Base-by-base conservation (phyloP, 306 rosid genomes). In the Urtica urens region DNA sequence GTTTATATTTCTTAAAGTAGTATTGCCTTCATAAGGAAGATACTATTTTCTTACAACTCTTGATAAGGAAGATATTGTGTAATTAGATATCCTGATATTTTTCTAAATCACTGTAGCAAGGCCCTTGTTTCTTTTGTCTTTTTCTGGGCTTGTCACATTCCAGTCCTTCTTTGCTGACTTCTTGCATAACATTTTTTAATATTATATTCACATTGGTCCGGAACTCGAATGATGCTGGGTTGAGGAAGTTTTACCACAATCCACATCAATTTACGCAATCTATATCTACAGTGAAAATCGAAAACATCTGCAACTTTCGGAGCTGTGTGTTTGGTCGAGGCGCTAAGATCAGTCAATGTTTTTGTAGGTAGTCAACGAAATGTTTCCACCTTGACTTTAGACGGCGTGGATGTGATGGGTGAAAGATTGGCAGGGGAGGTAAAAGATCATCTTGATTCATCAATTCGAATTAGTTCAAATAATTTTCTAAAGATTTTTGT, bases 321-420 rank as follows among this genome's bases (percentile, higher is more conserved):
- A n/a, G n/a, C n/a, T n/a, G 21, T 23, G 26, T 53, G 15, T 21
- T 13, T 40, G 40, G 23, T 27, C 34, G 31, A n/a, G 24, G 51
- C 38, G 18, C 46, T 23, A 30, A 23, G 55, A 23, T 60, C 57
- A 38, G 16, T 39, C 57, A 1, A 49, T 7, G 38, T 30, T 10
- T 40, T 58, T 71, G 45, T 82, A 92, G 99, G 99, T 70, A 92
- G 99, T 49, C 83, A 78, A 67, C 78, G 87, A 43, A 92, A 92
- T 60, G 93, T 63, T 49, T 79, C 96, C 37, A 79, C 1, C 52
- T 43, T 67, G 65, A 82, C 96, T 16, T 72, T 92, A 29, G 96
- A 92, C 30, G 99, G 99, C 20, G 96, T 92, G 58, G 99, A 92
- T 51, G 74, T 92, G 35, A 92, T 92, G 99, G 99, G 96, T 24